Evolutionary conservation across 1,284 basidiomycete genomes (phyloP), one percentile per base, ranked within the genome.

Genomic region (Cryptococcus deneoformans): DNA sequence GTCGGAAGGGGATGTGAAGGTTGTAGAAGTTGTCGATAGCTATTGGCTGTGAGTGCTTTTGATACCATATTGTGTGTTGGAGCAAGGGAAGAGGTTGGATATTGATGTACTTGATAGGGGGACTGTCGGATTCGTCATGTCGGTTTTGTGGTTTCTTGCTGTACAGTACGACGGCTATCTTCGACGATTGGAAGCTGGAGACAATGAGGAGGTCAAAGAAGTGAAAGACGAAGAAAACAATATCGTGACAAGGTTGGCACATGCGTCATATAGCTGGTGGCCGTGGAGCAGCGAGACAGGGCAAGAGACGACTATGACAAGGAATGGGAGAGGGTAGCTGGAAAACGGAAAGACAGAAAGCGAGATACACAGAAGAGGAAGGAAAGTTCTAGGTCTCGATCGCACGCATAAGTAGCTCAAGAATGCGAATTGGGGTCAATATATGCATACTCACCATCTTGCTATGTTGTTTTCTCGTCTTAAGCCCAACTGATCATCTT

Each of bases 1-100:
- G n/a, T 50, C 49, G 9, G 44, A 34, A 14, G 40, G 43, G 0
- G 49, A 51, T 10, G 55, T 60, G 6, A 12, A 38, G 14, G 29
- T n/a, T 4, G 49, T 54, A 0, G 2, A 48, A 34, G 45, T 47
- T 16, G 24, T 40, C 7, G 50, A 49, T 14, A 50, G 49, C 5
- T 61, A 48, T 40, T 57, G 59, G 59, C 46, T 61, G 59, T 57
- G 35, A 52, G 59, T 61, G 1, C 38, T 35, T 46, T 20, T 53
- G 12, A 37, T 9, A 49, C 29, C 44, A 29, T 20, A 24, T 24
- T n/a, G n/a, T 48, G n/a, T 48, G 35, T 24, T 4, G 29, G 29
- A 29, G 29, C 29, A 29, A 29, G 29, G 29, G 5, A 12, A 43
- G n/a, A 47, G 10, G 11, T n/a, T 16, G 9, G 39, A 39, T 34